Conservation (phyloP, 768 basidiomycete species). For the Tricholoma bakamatsutake region DNA sequence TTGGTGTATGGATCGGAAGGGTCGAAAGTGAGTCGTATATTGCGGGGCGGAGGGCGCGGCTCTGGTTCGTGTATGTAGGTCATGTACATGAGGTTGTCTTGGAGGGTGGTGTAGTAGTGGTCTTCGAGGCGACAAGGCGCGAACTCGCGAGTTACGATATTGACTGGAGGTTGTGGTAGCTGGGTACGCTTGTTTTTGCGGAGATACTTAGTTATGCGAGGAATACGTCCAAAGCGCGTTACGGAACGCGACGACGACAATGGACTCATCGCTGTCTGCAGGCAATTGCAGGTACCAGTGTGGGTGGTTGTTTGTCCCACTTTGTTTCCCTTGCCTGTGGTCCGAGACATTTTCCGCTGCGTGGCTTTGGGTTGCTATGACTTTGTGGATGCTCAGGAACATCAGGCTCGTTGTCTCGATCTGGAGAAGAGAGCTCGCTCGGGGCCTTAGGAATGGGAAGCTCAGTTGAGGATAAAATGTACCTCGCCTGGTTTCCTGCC, state of each 20-base stretch:
- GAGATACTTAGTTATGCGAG: conserved; percentile 38
- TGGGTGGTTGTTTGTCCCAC: not conserved
- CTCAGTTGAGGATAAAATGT: no score
- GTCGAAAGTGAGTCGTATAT: conserved; percentile 66
- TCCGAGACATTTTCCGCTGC: no score
- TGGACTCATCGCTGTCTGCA: not conserved
- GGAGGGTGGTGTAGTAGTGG: conserved; percentile 80
- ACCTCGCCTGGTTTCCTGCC: no score
- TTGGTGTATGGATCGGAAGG: conserved; percentile 78
- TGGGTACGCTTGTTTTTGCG: conserved; percentile 41
- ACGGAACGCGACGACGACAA: conserved; percentile 1
- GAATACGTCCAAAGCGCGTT: conserved; percentile 48
- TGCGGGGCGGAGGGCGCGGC: conserved; percentile 46
- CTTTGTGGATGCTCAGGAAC: no score
- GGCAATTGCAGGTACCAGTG: not conserved
- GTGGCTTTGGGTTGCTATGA: no score
- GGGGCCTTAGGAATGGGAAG: no score
- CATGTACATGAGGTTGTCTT: conserved; percentile 92
- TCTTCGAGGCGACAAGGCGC: conserved; percentile 68
- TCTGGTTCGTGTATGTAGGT: conserved; percentile 74
- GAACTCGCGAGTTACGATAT: conserved; percentile 61
- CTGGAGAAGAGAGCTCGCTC: no score
- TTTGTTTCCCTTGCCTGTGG: not conserved
- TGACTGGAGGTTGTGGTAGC: conserved; percentile 72
- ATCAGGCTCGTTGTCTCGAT: no score